phyloP scores from a whole-genome alignment of 2,329 filamentous ascomycete species.

The Trichoderma koningiopsis region DNA sequence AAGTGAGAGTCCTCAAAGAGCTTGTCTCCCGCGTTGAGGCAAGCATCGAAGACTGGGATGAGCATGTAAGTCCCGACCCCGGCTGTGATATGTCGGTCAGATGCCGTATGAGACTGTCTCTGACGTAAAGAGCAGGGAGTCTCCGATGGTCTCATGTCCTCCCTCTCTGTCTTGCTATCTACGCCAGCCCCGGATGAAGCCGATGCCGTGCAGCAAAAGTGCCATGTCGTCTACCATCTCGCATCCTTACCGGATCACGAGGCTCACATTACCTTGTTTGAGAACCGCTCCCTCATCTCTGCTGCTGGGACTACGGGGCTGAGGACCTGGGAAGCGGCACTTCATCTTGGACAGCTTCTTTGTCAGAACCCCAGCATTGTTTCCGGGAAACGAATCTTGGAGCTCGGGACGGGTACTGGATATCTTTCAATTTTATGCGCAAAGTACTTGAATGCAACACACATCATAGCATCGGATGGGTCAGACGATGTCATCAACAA shows the following conservation, averaged over 20 bases:
- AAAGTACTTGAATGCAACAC: constrained; percentile 61
- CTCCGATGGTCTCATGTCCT: constrained; percentile 75
- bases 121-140: constrained; percentile 64
- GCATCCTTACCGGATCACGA: constrained; percentile 37
- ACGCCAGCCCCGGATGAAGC: constrained; percentile 65
- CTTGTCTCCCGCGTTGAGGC: constrained; percentile 71
- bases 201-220: constrained; percentile 68
- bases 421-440: constrained; percentile 74
- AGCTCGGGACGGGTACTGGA: constrained; percentile 76
- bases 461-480: constrained; percentile 72
- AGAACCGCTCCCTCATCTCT: constrained; percentile 69
- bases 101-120: constrained; percentile 24
- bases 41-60: constrained; percentile 77
- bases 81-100: not conserved
- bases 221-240: constrained; percentile 71
- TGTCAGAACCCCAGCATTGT: constrained; percentile 52
- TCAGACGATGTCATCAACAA: constrained; percentile 71
- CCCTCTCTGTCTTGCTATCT: constrained; percentile 66
- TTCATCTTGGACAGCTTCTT: constrained; percentile 72
- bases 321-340: constrained; percentile 78
- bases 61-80: constrained; percentile 68
- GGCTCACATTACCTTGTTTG: constrained; percentile 61
- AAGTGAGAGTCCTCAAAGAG: constrained; percentile 71
- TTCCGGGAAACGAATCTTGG: constrained; percentile 61
- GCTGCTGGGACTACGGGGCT: constrained; percentile 73